Conservation (phyloP, 2,329 filamentous ascomycete genomes). For the Cladosporium sp. region DNA sequence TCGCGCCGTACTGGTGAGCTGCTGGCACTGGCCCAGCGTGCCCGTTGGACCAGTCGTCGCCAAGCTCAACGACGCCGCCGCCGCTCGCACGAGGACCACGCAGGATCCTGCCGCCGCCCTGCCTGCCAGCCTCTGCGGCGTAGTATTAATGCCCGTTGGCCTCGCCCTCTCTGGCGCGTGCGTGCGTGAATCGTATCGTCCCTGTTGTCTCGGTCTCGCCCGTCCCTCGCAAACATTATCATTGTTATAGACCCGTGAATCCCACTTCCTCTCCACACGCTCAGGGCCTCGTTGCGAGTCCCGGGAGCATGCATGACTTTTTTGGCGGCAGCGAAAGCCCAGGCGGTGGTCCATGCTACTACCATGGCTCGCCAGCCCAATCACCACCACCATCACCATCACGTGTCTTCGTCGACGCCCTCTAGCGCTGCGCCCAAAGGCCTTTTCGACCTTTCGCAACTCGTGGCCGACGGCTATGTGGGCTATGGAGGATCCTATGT, state of each 20-base stretch:
- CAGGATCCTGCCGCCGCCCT: not conserved
- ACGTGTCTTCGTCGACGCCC: not conserved
- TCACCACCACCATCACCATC: conserved; percentile 13
- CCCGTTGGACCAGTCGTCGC: not conserved
- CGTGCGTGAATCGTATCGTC: not conserved
- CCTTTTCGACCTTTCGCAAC: conserved; percentile 7
- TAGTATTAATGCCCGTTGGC: not conserved
- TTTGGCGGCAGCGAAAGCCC: conserved; percentile 3
- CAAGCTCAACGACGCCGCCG: not conserved
- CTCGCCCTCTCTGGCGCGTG: not conserved
- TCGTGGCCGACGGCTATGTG: not conserved
- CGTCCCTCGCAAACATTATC: not conserved
- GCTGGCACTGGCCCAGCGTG: not conserved
- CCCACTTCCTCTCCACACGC: not conserved
- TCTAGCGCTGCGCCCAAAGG: conserved; percentile 1
- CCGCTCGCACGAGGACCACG: not conserved
- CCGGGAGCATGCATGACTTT: conserved; percentile 9
- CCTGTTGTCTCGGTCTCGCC: not conserved
- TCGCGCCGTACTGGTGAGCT: not conserved
- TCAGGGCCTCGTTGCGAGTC: not conserved
- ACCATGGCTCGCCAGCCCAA: conserved; percentile 12
- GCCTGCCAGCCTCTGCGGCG: not conserved
- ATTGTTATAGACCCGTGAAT: not conserved
- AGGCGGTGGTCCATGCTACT: conserved; percentile 3
- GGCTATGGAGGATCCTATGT: conserved; percentile 5